Evolutionary conservation across 2,329 filamentous ascomycete genomes (phyloP), one percentile per base, ranked within the genome.

Genomic region (Pseudocercospora crystallina): DNA sequence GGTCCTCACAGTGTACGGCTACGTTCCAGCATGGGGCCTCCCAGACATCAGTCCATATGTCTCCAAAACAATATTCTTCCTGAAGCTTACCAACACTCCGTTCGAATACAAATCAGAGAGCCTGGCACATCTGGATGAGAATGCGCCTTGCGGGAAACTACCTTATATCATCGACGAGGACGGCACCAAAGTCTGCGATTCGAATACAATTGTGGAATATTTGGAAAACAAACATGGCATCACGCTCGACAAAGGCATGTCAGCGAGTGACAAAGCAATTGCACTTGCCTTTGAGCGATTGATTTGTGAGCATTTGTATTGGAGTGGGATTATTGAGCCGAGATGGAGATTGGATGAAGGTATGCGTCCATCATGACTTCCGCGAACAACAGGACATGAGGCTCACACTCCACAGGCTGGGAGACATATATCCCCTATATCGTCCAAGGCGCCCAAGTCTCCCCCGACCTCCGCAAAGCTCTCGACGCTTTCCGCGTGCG

Each of bases 31-130:
- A 8, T 51, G 49, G 49, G 49, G 37, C 13, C 42, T 51, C 5
- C 49, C 43, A 37, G 49, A 51, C 42, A 51, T 51, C 48, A 46
- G 42, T 15, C 48, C 48, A 17, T 51, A 51, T 33, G 48, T 51
- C 14, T 46, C 48, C n/a, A 51, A 51, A 29, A 26, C 47, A 26
- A 44, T 51, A 10, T 51, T 51, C 43, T 51, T 40, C 29, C 48
- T 51, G 15, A 51, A 51, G 31, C 33, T 51, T 29, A 47, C 48
- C 35, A 38, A 38, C 12, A 51, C 48, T 1, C 48, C 36, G 8
- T 51, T 37, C 35, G 39, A 51, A 35, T 51, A 51, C 26, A 30
- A 51, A n/a, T 10, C 35, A 8, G 42, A n/a, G n/a, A 39, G 41
- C 38, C 30, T 51, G 33, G 35, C 42, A 4, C 31, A 46, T 9